Base-by-base conservation (phyloP, 2,329 filamentous ascomycete species). In the Fusarium sulawesiense region DNA sequence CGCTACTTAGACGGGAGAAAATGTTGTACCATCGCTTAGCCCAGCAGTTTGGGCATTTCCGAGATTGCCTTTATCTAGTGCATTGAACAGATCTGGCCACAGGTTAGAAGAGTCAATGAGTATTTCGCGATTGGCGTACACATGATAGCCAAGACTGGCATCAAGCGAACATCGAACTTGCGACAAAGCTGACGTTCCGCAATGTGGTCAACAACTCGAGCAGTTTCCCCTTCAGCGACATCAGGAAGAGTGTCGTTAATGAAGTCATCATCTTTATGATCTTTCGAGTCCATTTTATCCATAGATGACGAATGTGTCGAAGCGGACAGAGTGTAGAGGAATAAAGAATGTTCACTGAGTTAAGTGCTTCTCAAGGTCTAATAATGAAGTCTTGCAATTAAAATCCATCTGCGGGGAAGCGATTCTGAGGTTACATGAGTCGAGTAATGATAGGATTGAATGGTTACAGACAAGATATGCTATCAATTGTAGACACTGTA, bases 1-100 rank as follows among this genome's bases (percentile, higher is more conserved):
- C 8, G 7, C 5, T 6, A 6, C 3, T 0, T 4, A 1, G 2
- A 7, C 3, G 7, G 1, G 4, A n/a, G 7, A 12, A 5, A 14
- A n/a, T 4, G 3, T 12, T 21, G 2, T 18, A 64, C 61, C 41
- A 1, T 58, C 60, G 11, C 61, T 64, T 3, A 64, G 23, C 6
- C 51, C 45, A 16, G 54, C 60, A 0, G 61, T 64, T 10, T 64
- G 61, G 4, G 61, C 61, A 6, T 64, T 64, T n/a, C 61, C 61
- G 5, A 64, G 20, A 4, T 64, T 64, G 14, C 61, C 61, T 46
- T 64, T 64, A 13, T 64, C 61, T 0, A 64, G 4, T 0, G 61
- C 61, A 23, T 64, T 64, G 7, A 64, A 64, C 16, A 64, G 37
- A 1, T 64, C 61, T 64, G 1, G 2, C 4, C 4, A 7, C 16